phyloP scores from a whole-genome alignment of 1,284 basidiomycete genomes.

The Veloboletus limbatus region DNA sequence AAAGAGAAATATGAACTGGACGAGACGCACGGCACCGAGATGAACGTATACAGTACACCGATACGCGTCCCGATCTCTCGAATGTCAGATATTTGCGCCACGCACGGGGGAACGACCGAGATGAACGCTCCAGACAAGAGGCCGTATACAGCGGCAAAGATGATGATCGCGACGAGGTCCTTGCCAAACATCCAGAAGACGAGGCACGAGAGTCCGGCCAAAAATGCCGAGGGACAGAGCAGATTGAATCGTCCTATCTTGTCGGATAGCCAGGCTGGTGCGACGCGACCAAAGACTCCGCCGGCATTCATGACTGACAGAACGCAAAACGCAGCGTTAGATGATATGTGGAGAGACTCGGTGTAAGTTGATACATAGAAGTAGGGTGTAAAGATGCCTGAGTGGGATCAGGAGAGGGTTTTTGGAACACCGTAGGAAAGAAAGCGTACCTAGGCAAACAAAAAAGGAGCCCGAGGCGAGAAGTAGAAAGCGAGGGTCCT shows the following conservation, averaged over 20 bases:
- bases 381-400: conserved; percentile 61
- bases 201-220: conserved; percentile 56
- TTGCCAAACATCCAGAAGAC: conserved; percentile 54
- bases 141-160: conserved; percentile 58
- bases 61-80: conserved; percentile 56
- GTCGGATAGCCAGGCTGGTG: conserved; percentile 62
- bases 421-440: not conserved
- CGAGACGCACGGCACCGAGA: conserved; percentile 59
- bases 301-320: conserved; percentile 65
- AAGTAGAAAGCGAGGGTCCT: conserved; percentile 44
- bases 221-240: conserved; percentile 55
- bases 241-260: conserved; percentile 60
- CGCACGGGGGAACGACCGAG: conserved; percentile 59
- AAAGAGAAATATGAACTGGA: not conserved
- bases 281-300: conserved; percentile 58
- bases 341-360: conserved; percentile 37
- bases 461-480: conserved; percentile 48
- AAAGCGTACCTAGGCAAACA: conserved; percentile 43
- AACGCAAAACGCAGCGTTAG: conserved; percentile 46
- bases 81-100: conserved; percentile 60
- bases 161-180: conserved; percentile 40
- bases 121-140: conserved; percentile 57
- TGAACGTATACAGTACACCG: conserved; percentile 57
- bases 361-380: conserved; percentile 61
- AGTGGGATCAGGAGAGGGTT: conserved; percentile 43